Conservation (phyloP, 179 eudicot genomes). For the Amaranthus tricolor region DNA sequence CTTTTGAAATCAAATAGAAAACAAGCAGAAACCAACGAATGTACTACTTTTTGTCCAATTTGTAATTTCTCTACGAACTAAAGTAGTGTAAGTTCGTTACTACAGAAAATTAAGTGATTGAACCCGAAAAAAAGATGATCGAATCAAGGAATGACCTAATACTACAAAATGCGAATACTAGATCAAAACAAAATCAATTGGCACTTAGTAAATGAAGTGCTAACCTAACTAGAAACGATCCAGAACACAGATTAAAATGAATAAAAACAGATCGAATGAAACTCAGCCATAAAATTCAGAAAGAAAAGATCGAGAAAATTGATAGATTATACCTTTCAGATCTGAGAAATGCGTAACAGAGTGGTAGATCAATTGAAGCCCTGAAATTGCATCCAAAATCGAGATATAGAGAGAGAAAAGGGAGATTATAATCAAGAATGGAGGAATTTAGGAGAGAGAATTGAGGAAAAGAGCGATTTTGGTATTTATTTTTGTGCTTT, state of each 20-base stretch:
- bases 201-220: conserved; percentile 6
- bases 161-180: conserved; percentile 10
- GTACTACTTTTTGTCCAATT: background rate
- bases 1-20: background rate
- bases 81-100: conserved; percentile 6
- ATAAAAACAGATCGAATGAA: conserved; percentile 20
- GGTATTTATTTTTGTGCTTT: conserved; percentile 2
- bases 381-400: conserved; percentile 20
- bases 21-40: background rate
- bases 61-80: background rate
- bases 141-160: conserved; percentile 2
- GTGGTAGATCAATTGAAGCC: conserved; percentile 30
- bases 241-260: background rate
- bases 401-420: background rate
- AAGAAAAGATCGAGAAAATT: background rate
- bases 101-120: background rate
- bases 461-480: background rate
- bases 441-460: conserved; percentile 5
- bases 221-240: background rate
- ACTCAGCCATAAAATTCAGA: background rate
- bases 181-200: conserved; percentile 23
- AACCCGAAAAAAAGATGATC: conserved; percentile 3
- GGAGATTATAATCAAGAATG: background rate
- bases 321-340: conserved; percentile 31
- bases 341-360: conserved; percentile 23